Evolutionary conservation across 2,329 filamentous ascomycete species (phyloP).

Genomic region (Lizonia empirigonia): DNA sequence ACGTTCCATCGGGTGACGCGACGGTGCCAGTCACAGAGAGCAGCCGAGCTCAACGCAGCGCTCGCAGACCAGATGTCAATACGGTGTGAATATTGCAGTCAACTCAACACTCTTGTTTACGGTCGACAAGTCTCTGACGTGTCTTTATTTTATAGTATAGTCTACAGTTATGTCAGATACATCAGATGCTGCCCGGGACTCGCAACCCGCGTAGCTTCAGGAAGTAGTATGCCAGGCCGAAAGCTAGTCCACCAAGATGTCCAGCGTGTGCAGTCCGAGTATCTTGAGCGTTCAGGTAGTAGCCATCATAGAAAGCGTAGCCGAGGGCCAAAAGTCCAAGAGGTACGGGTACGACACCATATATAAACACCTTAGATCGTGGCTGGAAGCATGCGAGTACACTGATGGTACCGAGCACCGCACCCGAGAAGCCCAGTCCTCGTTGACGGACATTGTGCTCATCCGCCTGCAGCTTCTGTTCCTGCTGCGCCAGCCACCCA

Average conservation of each 20-base stretch:
- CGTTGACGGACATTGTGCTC: slow-evolving; percentile 10
- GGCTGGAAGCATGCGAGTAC: slow-evolving; percentile 50
- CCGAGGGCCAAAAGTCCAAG: slow-evolving; percentile 46
- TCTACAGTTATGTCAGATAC: neutral
- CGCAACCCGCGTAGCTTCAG: slow-evolving; percentile 7
- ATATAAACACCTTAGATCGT: slow-evolving; percentile 37
- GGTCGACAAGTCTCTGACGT: neutral
- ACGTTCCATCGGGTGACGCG: too few relatives aligned
- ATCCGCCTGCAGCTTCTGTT: slow-evolving; percentile 6
- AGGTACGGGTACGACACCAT: slow-evolving; percentile 49
- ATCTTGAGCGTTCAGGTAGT: slow-evolving; percentile 40
- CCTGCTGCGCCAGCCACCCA: slow-evolving; percentile 24
- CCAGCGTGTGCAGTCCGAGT: slow-evolving; percentile 49
- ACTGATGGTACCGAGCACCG: slow-evolving; percentile 49
- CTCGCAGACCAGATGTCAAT: too few relatives aligned
- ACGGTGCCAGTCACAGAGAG: too few relatives aligned
- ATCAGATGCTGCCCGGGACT: slow-evolving; percentile 10
- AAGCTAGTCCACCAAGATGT: slow-evolving; percentile 53
- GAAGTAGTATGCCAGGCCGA: slow-evolving; percentile 46
- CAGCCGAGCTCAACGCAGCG: too few relatives aligned
- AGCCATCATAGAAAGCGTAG: slow-evolving; percentile 49
- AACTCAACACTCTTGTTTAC: too few relatives aligned
- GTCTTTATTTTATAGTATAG: neutral
- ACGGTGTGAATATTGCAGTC: too few relatives aligned
- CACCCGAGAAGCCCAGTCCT: slow-evolving; percentile 47